Evolutionary conservation across 495 filamentous ascomycete genomes (phyloP).

Genomic region (Letharia lupina): DNA sequence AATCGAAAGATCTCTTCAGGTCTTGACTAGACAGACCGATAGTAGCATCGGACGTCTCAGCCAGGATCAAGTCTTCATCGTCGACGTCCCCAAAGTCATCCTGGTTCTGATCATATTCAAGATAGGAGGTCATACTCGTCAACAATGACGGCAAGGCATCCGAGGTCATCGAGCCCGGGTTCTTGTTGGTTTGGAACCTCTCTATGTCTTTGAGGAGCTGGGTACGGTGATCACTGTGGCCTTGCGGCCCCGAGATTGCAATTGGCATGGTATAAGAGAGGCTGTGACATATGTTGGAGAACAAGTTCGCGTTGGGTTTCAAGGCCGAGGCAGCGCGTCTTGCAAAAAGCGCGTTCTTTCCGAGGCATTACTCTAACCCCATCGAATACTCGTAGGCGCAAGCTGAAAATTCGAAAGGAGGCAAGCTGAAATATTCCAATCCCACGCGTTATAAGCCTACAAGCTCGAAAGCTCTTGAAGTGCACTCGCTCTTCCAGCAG

Average conservation of each 20-base stretch:
- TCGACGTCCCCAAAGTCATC: conserved; percentile 24
- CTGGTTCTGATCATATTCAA: conserved; percentile 4
- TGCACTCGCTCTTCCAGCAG: no score
- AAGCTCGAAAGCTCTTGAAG: no score
- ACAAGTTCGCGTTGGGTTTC: background rate
- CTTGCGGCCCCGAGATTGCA: background rate
- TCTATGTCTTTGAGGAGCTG: conserved; percentile 2
- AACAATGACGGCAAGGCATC: background rate
- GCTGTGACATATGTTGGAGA: background rate
- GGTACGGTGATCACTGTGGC: background rate
- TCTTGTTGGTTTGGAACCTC: background rate
- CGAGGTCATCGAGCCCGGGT: background rate
- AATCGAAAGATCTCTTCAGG: conserved; percentile 5
- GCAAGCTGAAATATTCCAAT: no score
- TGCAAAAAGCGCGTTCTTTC: background rate
- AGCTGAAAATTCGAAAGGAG: no score
- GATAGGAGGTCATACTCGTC: background rate
- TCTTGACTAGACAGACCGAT: background rate
- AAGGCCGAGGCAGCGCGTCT: background rate
- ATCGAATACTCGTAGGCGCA: no score
- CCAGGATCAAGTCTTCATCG: conserved; percentile 20
- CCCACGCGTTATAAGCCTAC: no score
- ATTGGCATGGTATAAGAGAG: background rate
- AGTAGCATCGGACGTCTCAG: conserved; percentile 10
- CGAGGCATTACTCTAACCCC: no score